These are phyloP conservation scores for Stemphylium beticola DNA, from an alignment of 2,329 filamentous ascomycete species.

Conservation along the genomic window DNA sequence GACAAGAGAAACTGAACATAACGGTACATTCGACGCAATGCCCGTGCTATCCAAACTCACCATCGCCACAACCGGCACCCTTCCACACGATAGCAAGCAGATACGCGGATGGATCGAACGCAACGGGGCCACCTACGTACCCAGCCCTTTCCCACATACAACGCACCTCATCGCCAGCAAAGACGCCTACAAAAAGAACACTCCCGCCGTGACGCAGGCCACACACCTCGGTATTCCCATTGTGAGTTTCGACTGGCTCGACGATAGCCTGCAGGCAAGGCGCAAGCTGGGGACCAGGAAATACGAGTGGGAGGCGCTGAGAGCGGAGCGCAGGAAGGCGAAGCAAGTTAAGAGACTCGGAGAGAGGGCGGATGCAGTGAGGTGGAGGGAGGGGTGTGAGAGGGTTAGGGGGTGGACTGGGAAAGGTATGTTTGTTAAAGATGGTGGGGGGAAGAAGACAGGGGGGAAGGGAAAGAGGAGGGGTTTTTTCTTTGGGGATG, in stretches of 20 bases:
- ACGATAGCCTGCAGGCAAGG: constrained; percentile 54
- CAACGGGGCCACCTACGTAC: constrained; percentile 66
- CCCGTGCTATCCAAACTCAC: constrained; percentile 58
- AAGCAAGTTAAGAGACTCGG: constrained; percentile 38
- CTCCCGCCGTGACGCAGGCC: constrained; percentile 41
- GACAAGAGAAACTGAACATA: too few species aligned
- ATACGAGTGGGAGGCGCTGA: constrained; percentile 42
- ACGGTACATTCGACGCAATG: too few species aligned
- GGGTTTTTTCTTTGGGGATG: constrained; percentile 32
- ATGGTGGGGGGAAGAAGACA: constrained; percentile 19
- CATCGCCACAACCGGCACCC: constrained; percentile 65
- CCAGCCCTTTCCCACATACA: constrained; percentile 59
- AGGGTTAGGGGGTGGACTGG: constrained; percentile 38
- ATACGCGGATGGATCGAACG: constrained; percentile 69
- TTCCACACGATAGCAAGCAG: constrained; percentile 58
- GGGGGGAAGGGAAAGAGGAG: constrained; percentile 19
- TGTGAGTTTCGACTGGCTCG: constrained; percentile 54
- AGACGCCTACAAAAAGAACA: constrained; percentile 63
- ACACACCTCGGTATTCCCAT: constrained; percentile 35
- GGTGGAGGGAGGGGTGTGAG: constrained; percentile 41
- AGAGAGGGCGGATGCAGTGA: constrained; percentile 34
- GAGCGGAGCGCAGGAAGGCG: constrained; percentile 41
- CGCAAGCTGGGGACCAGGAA: constrained; percentile 40
- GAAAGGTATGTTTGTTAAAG: constrained; percentile 47
- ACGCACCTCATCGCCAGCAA: constrained; percentile 77